Evolutionary conservation across 2,329 filamentous ascomycete species (phyloP).

Genomic region (Exophiala aquamarina): DNA sequence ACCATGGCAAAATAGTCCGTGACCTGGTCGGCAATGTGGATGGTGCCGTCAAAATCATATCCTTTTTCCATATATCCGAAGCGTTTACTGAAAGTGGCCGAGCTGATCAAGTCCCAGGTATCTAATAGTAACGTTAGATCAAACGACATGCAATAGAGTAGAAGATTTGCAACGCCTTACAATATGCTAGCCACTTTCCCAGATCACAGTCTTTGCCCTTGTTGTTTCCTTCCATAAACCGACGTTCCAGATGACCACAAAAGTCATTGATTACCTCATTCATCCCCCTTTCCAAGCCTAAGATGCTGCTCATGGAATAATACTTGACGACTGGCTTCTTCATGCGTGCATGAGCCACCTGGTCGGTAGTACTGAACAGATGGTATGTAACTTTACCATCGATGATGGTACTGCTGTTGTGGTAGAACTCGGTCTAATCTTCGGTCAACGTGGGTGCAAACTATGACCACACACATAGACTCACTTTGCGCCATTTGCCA

Average conservation of each 20-base stretch:
- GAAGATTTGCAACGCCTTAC: slow-evolving; percentile 43
- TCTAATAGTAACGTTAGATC: no score
- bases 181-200: neutral
- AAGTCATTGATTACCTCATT: slow-evolving; percentile 34
- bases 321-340: slow-evolving; percentile 41
- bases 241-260: slow-evolving; percentile 34
- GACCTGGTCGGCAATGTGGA: slow-evolving; percentile 12
- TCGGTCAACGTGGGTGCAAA: neutral
- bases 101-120: slow-evolving; percentile 32
- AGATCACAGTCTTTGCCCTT: slow-evolving; percentile 32
- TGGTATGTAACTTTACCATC: slow-evolving; percentile 39
- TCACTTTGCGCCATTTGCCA: slow-evolving; percentile 26
- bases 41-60: slow-evolving; percentile 33
- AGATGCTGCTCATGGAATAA: slow-evolving; percentile 33
- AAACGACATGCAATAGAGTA: no score
- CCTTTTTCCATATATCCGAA: slow-evolving; percentile 33
- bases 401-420: slow-evolving; percentile 31
- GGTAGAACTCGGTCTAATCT: neutral
- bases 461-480: neutral
- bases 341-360: slow-evolving; percentile 34
- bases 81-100: slow-evolving; percentile 33
- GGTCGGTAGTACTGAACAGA: slow-evolving; percentile 39
- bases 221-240: slow-evolving; percentile 33
- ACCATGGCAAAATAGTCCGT: slow-evolving; percentile 36
- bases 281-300: slow-evolving; percentile 30